A percentile compares a stretch with the other conserved stretches of the same genome.
Evolutionary conservation across 495 filamentous ascomycete species (phyloP).

Genomic region (Trichoderma gamsii): DNA sequence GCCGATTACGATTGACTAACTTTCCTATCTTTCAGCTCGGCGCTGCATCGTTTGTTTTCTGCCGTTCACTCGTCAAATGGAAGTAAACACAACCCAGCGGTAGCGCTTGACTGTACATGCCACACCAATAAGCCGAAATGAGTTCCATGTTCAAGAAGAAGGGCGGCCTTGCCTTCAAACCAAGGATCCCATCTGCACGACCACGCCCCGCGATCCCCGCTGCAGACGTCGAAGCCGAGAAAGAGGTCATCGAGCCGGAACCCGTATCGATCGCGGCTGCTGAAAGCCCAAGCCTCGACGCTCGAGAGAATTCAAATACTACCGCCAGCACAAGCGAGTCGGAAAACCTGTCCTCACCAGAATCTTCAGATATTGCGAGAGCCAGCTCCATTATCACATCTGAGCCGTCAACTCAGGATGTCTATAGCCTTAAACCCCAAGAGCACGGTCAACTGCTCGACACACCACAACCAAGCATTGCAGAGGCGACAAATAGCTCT

Average conservation of each 20-base stretch:
- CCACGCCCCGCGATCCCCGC: slow-evolving; percentile 16
- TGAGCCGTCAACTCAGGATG: background rate
- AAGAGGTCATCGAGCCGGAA: slow-evolving; percentile 1
- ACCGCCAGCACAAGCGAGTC: background rate
- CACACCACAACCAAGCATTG: background rate
- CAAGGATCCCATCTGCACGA: slow-evolving; percentile 18
- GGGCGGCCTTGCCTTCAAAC: slow-evolving; percentile 27
- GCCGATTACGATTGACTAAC: background rate
- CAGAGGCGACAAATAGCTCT: background rate
- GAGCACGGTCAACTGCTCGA: background rate
- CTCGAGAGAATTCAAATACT: background rate
- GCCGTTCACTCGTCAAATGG: background rate
- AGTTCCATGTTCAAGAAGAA: slow-evolving; percentile 44
- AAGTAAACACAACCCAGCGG: background rate
- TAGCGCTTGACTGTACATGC: background rate
- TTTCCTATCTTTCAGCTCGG: too few species aligned
- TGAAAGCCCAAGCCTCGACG: background rate
- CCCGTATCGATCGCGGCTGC: background rate
- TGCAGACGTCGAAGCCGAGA: background rate
- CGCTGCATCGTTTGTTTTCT: background rate
- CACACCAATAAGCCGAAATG: slow-evolving; percentile 19
- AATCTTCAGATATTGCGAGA: background rate
- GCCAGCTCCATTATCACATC: background rate
- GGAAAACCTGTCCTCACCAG: background rate
- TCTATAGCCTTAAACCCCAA: slow-evolving; percentile 4